phyloP scores from a whole-genome alignment of 2,329 filamentous ascomycete genomes.

The Metarhizium humberi region DNA sequence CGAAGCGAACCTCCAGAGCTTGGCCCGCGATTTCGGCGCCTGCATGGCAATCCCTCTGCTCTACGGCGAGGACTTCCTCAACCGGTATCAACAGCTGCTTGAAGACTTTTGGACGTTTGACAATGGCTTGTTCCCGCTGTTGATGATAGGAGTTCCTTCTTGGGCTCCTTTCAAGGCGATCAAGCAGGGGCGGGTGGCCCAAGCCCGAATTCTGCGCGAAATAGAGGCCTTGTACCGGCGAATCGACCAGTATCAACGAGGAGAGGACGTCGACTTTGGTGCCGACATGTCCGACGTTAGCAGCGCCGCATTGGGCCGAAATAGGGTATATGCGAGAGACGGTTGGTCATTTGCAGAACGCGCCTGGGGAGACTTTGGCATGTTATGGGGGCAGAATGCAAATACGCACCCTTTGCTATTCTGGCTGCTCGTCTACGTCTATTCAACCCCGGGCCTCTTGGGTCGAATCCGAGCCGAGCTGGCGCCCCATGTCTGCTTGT shows the following conservation, averaged over 20 bases:
- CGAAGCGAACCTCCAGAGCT: conserved; percentile 2
- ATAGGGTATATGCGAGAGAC: background rate
- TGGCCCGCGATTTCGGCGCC: conserved; percentile 12
- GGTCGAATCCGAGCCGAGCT: no score
- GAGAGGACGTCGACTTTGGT: conserved; percentile 13
- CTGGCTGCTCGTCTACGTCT: no score
- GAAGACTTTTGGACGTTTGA: background rate
- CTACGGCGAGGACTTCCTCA: conserved; percentile 13
- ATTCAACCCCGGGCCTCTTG: no score
- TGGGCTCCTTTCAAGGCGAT: no score
- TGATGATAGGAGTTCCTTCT: no score
- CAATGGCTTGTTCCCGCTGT: no score
- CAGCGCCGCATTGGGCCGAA: conserved; percentile 7
- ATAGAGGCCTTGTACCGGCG: conserved; percentile 4
- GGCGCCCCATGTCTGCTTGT: no score
- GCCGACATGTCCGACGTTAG: conserved; percentile 11
- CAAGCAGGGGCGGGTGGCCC: conserved; percentile 7
- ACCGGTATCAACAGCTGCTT: conserved; percentile 7
- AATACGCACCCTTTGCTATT: no score
- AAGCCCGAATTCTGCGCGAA: conserved; percentile 6
- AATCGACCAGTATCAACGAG: conserved; percentile 10
- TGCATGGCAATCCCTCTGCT: conserved; percentile 13
- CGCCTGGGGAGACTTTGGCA: no score
- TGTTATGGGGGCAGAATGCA: no score
- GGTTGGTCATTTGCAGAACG: no score